Percentiles rank a stretch among this genome's conserved stretches.
Conservation (phyloP, 306 rosid genomes). For the Calophaca sinica region DNA sequence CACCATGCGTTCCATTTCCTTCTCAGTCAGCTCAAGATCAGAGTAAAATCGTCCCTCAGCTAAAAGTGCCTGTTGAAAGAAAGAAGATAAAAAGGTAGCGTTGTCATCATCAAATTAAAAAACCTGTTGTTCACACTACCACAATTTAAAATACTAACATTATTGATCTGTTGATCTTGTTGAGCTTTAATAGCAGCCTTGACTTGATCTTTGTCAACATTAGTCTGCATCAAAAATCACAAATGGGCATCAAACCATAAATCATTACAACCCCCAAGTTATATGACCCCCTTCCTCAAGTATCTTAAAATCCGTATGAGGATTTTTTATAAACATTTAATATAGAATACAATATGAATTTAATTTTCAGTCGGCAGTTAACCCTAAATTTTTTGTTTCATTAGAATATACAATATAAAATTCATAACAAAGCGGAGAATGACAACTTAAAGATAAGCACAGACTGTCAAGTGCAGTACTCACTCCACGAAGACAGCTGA, state of each 20-base stretch:
- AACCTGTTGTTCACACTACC: neutral
- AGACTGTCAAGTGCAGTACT: slow-evolving; percentile 22
- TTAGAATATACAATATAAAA: neutral
- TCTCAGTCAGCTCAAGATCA: slow-evolving; percentile 92
- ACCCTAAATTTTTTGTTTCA: slow-evolving; percentile 7
- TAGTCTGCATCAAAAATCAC: slow-evolving; percentile 63
- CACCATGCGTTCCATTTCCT: slow-evolving; percentile 90
- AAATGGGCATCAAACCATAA: slow-evolving; percentile 29
- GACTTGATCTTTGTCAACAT: slow-evolving; percentile 85
- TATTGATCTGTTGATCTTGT: slow-evolving; percentile 86
- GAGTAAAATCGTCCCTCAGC: slow-evolving; percentile 92
- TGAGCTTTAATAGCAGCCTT: slow-evolving; percentile 92
- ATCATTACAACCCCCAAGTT: slow-evolving; percentile 1
- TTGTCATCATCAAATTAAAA: slow-evolving; percentile 17
- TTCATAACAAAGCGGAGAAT: neutral
- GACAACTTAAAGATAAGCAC: slow-evolving; percentile 25
- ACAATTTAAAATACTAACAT: slow-evolving; percentile 59
- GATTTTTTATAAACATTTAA: neutral
- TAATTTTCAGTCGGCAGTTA: neutral
- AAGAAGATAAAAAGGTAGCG: neutral
- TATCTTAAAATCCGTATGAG: neutral
- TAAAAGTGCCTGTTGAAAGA: slow-evolving; percentile 74
- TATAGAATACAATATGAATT: neutral
- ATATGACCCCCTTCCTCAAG: neutral
- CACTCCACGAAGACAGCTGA: slow-evolving; percentile 83